phyloP scores from a whole-genome alignment of 2,329 filamentous ascomycete genomes.

The Penicillium vulpinum region DNA sequence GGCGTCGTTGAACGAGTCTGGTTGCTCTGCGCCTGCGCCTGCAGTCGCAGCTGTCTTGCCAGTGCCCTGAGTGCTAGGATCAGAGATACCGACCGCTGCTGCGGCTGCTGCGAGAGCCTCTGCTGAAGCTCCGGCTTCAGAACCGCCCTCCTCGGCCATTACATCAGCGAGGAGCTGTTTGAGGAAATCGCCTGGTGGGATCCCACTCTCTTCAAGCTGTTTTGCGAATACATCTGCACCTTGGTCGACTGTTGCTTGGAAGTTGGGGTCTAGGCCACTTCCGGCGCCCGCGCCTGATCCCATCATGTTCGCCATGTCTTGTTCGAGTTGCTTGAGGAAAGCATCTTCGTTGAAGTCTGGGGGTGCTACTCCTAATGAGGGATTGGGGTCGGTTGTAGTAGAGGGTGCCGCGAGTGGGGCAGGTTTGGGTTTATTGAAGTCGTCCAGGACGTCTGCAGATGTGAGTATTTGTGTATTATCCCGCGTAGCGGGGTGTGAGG shows the following conservation, averaged over 20 bases:
- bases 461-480: conserved; percentile 5
- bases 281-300: conserved; percentile 39
- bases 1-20: conserved; percentile 80
- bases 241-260: conserved; percentile 31
- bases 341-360: conserved; percentile 43
- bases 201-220: conserved; percentile 36
- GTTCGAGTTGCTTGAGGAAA: conserved; percentile 82
- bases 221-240: conserved; percentile 40
- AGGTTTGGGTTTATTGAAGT: conserved; percentile 69
- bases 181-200: conserved; percentile 37
- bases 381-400: conserved; percentile 20
- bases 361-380: conserved; percentile 14
- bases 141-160: conserved; percentile 30
- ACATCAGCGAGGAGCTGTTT: conserved; percentile 39
- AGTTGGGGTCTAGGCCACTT: conserved; percentile 20
- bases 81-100: conserved; percentile 8
- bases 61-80: not conserved
- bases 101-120: conserved; percentile 26
- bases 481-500: not conserved
- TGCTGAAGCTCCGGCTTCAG: conserved; percentile 2
- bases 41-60: not conserved
- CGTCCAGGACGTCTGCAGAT: conserved; percentile 74
- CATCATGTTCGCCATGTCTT: conserved; percentile 82
- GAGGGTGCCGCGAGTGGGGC: conserved; percentile 20
- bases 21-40: conserved; percentile 26